Evolutionary conservation across 177 flowering plant species (phyloP), one percentile per base, ranked within the genome.

Genomic region (Telopea speciosissima): DNA sequence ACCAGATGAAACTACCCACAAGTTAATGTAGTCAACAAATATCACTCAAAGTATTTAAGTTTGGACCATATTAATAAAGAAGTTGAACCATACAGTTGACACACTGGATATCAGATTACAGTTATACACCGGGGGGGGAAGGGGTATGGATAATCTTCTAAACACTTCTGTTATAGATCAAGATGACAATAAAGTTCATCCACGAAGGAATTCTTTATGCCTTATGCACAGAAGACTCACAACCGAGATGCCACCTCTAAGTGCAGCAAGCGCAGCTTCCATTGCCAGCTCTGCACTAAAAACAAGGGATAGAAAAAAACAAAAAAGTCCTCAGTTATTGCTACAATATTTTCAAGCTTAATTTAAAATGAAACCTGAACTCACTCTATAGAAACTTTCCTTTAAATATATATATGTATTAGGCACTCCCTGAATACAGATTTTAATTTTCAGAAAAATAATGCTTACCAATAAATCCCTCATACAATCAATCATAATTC

Each of bases 231-330:
- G 40, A 63, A 61, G 40, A 81, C 92, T 85, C 75, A 91, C 97
- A 80, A 84, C 92, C 63, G 91, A 82, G 69, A 91, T 83, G 75
- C 97, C 97, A 66, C 85, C 88, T 65, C 65, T 26, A 33, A 91
- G 74, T 56, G 97, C 97, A 69, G 91, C 90, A 12, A 72, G 67
- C 22, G 97, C 97, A 77, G 94, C 91, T 75, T 86, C 83, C 71
- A 81, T 65, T 49, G 94, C 97, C 73, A 83, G 72, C 81, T 88
- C 90, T 42, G 84, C 84, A 81, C 94, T 89, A 64, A 61, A 62
- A 1, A 71, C 31, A 54, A 72, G 40, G 40, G 17, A 22, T 21
- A 67, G 28, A 67, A 24, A 49, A 44, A 14, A 24, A 42, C n/a
- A 61, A 49, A 65, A 36, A 36, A 36, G 9, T 8, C 58, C 8